Percentiles rank a stretch among this genome's conserved stretches.
Conservation (phyloP, 768 basidiomycete genomes). For the Suillus subalutaceus region DNA sequence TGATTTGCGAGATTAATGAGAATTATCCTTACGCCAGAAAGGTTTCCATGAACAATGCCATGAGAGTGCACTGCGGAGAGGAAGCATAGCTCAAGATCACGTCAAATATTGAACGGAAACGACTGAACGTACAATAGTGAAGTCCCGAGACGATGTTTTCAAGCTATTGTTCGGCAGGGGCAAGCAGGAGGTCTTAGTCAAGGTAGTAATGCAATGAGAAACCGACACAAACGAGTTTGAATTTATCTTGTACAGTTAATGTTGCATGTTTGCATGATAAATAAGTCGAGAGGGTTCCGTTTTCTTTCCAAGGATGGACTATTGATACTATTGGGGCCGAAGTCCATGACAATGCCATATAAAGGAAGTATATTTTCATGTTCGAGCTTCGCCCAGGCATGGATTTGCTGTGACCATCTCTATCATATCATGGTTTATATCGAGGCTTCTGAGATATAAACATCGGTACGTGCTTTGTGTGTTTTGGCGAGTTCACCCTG, state of each 20-base stretch:
- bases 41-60: slow-evolving; percentile 2
- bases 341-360: slow-evolving; percentile 22
- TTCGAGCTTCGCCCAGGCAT: slow-evolving; percentile 22
- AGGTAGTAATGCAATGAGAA: neutral
- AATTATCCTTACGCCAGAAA: neutral
- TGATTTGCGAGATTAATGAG: neutral
- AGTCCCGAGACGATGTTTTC: slow-evolving; percentile 10
- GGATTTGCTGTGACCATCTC: slow-evolving; percentile 24
- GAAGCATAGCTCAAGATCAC: neutral
- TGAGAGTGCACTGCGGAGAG: slow-evolving; percentile 1
- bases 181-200: neutral
- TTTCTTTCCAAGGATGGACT: slow-evolving; percentile 24
- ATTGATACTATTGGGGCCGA: slow-evolving; percentile 24
- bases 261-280: slow-evolving; percentile 15
- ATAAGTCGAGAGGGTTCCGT: slow-evolving; percentile 21
- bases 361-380: slow-evolving; percentile 28
- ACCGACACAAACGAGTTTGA: slow-evolving; percentile 20
- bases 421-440: slow-evolving; percentile 8
- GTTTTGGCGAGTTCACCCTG: slow-evolving; percentile 6
- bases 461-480: slow-evolving; percentile 1
- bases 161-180: neutral
- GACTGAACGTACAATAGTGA: slow-evolving; percentile 6
- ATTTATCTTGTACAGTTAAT: slow-evolving; percentile 19
- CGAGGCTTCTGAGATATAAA: neutral
- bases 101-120: neutral